phyloP scores from a whole-genome alignment of 495 filamentous ascomycete species.

The Penicillium diatomitis region DNA sequence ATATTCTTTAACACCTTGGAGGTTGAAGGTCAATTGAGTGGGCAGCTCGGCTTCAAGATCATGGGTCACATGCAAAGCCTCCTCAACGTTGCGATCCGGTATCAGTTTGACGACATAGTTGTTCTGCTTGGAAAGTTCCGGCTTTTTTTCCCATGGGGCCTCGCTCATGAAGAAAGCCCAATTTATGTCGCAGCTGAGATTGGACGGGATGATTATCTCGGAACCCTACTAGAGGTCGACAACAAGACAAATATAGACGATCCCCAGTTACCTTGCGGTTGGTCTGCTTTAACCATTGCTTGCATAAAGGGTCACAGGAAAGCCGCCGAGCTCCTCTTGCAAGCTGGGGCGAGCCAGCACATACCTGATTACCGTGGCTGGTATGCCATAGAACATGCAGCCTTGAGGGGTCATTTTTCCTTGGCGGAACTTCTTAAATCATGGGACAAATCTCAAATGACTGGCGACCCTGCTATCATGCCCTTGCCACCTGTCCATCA shows the following conservation, averaged over 20 bases:
- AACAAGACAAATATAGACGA: slow-evolving; percentile 3
- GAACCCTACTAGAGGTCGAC: background rate
- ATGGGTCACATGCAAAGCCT: background rate
- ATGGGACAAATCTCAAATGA: background rate
- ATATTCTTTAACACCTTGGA: background rate
- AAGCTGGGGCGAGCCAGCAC: slow-evolving; percentile 47
- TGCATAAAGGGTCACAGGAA: slow-evolving; percentile 60
- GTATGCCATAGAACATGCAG: slow-evolving; percentile 17
- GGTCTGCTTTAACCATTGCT: slow-evolving; percentile 72
- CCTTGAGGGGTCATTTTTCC: slow-evolving; percentile 10
- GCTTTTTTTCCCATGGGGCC: background rate
- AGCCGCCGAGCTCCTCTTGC: slow-evolving; percentile 44
- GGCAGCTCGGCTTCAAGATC: background rate
- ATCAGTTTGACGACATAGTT: slow-evolving; percentile 6
- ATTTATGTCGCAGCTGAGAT: slow-evolving; percentile 2
- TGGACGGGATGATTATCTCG: background rate
- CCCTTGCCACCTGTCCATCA: background rate
- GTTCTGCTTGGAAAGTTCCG: background rate
- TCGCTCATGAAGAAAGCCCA: slow-evolving; percentile 3
- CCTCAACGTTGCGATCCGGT: slow-evolving; percentile 4
- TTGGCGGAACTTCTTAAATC: slow-evolving; percentile 6
- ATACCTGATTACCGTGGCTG: slow-evolving; percentile 9
- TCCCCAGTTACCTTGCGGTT: slow-evolving; percentile 60
- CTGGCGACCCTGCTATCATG: slow-evolving; percentile 1
- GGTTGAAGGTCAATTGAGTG: background rate